Conservation (phyloP, 768 basidiomycete genomes). For the Kwoniella newhampshirensis region DNA sequence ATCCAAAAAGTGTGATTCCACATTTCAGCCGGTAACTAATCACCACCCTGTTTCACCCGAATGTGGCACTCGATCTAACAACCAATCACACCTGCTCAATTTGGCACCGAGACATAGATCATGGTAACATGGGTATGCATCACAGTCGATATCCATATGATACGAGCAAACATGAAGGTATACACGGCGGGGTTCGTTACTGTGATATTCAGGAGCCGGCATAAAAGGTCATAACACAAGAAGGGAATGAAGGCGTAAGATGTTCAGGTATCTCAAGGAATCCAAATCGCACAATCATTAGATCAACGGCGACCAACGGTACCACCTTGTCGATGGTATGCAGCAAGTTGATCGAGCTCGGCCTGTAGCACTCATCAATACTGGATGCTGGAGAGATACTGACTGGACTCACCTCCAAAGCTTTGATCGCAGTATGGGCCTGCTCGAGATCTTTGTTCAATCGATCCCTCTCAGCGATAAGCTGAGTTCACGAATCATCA, state of each 20-base stretch:
- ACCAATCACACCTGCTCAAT: too few relatives aligned
- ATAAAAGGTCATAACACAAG: constrained; percentile 9
- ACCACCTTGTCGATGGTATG: constrained; percentile 50
- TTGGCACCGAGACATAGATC: too few relatives aligned
- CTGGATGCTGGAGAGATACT: background rate
- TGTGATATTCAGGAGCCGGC: background rate
- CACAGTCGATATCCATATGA: too few relatives aligned
- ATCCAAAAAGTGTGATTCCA: too few relatives aligned
- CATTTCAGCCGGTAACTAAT: too few relatives aligned
- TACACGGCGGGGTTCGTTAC: too few relatives aligned
- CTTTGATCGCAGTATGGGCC: constrained; percentile 58
- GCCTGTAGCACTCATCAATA: constrained; percentile 30
- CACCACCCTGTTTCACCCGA: too few relatives aligned
- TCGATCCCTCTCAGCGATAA: constrained; percentile 96
- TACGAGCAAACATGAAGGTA: too few relatives aligned
- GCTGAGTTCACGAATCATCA: constrained; percentile 57
- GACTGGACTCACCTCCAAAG: constrained; percentile 46
- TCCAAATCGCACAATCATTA: background rate
- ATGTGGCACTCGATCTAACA: too few relatives aligned
- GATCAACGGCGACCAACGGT: constrained; percentile 43
- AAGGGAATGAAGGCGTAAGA: background rate
- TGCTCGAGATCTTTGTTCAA: constrained; percentile 98
- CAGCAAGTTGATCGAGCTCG: constrained; percentile 49
- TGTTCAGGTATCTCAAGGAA: background rate
- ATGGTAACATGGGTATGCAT: too few relatives aligned